These are phyloP conservation scores for Prototheca wickerhamii DNA, from an alignment of 163 green algal species.

Conservation along the genomic window DNA sequence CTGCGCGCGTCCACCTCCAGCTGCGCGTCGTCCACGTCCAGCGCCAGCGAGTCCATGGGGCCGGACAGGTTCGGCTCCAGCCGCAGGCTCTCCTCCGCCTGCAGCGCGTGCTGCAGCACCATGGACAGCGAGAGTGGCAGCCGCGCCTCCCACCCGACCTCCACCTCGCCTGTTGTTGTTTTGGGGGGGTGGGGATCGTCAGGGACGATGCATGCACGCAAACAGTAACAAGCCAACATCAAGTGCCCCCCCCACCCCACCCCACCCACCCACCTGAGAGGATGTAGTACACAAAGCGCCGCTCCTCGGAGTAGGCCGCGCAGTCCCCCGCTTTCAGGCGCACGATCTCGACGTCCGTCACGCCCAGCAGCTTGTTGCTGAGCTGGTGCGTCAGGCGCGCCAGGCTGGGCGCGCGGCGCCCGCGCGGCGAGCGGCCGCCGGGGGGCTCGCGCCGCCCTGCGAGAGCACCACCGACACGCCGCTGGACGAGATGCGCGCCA, in stretches of 20 bases:
- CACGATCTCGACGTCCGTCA: neutral
- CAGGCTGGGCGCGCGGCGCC: neutral
- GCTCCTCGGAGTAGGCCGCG: neutral
- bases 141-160: constrained; percentile 3
- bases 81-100: neutral
- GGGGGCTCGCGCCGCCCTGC: no score
- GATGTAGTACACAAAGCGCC: constrained; percentile 7
- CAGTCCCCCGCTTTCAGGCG: neutral
- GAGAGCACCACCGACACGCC: no score
- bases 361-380: no score
- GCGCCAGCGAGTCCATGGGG: neutral
- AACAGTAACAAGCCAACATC: no score
- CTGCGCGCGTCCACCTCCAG: neutral
- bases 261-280: neutral
- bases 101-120: neutral
- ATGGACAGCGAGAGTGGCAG: constrained; percentile 7
- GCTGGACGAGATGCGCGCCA: no score
- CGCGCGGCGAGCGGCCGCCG: no score
- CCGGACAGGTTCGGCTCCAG: neutral
- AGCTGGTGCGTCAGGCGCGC: neutral
- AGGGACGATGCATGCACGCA: no score
- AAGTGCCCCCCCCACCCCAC: no score
- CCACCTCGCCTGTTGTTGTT: constrained; percentile 1
- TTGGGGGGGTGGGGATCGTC: no score
- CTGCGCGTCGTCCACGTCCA: neutral